Base-by-base conservation (phyloP, 2,329 filamentous ascomycete species). In the Trichothecium roseum region DNA sequence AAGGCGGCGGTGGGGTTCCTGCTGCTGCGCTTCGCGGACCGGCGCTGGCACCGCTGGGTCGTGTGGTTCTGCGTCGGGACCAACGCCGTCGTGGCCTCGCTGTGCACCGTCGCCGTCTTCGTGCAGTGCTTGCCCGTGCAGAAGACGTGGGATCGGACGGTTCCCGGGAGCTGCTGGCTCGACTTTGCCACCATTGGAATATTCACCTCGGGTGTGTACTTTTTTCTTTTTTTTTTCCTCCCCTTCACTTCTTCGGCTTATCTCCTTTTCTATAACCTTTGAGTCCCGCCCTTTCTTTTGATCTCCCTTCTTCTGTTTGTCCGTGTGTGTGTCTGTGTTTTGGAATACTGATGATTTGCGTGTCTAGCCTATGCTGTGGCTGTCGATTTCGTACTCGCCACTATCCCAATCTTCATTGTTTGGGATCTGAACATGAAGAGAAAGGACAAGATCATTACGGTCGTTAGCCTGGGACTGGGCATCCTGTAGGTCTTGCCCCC, bases 1-100 rank as follows among this genome's bases (percentile, higher is more conserved):
- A 42, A 42, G 33, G 32, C 34, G 3, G 35, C 42, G 5, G 40
- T 44, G 8, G 40, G 30, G 20, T 39, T 44, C 32, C 39, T 44
- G 17, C 40, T 56, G 14, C 42, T 54, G 27, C 52, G 52, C 26
- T 44, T 52, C 31, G 41, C 52, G 15, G 37, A 36, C 9, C 43
- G 48, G 14, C 37, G 34, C 13, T 45, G 44, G 38, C 48, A 50
- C 41, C 42, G 39, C 30, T 32, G 34, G 8, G 18, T 49, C 15
- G 40, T 55, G 28, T 55, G 51, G 51, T 40, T 44, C 10, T 51
- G 48, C 45, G 37, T 54, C 7, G 30, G 43, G 26, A 42, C 41
- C 4, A 44, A 48, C 30, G 51, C 52, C 41, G 32, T 49, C 18
- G 30, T 47, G 15, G 37, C 47, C 28, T 42, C 45, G 3, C 14